Base-by-base conservation (phyloP, 345 rosid genomes). In the Salix exigua region DNA sequence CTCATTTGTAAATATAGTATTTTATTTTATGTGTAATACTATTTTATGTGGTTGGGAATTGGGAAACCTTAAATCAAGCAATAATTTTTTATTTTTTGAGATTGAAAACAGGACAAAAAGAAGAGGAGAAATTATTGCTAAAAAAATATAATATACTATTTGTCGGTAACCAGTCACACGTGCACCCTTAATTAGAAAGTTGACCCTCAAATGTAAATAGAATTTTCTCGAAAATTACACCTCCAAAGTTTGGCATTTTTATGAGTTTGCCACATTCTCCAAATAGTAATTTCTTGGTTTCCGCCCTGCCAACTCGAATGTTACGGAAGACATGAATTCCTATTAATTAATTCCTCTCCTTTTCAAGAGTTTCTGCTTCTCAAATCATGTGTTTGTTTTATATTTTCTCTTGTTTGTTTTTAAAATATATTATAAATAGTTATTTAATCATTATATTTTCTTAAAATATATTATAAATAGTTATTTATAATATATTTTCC, bases 211-310 rank as follows among this genome's bases (percentile, higher is more conserved):
- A 73, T 71, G 19, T 74, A n/a, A 81, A 64, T 19, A 72, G 76
- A 81, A 83, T 73, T 71, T 75, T 61, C 67, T 85, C 23, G 86
- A 75, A 77, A 61, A 51, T 69, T 53, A 37, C 71, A 67, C n/a
- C 44, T 38, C 14, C 55, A 38, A 23, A 44, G 7, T 40, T 18
- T 55, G 51, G 30, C 18, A 7, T 18, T 13, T 30, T 7, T 70
- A 42, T 18, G 74, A 30, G 61, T 42, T 23, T 23, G 68, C 64
- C 18, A 6, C 72, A 7, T 26, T 37, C 66, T 75, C 64, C 30
- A 58, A 19, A 5, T 60, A 38, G 40, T 26, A n/a, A 42, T 63
- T 19, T 11, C 55, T 35, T 5, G 37, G 37, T 38, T 38, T 0
- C 2, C 12, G 12, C 2, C 42, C 42, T 38, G 7, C 37, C 37